Conservation (phyloP, 371 early-diverging fungal genomes). For the Saksenaea oblongispora region DNA sequence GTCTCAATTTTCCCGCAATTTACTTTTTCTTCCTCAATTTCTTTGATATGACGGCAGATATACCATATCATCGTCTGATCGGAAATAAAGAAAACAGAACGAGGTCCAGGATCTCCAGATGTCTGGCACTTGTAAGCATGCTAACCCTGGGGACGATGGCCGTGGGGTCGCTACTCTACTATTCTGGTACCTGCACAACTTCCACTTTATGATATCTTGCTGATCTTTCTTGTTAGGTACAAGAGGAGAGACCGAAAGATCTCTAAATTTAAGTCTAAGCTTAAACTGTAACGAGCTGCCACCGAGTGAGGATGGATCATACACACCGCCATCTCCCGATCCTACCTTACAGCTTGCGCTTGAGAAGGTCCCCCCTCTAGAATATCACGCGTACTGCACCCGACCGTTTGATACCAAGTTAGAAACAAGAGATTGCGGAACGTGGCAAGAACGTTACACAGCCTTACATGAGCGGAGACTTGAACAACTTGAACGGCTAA, state of each 20-base stretch:
- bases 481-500: slow-evolving; percentile 29
- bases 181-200: slow-evolving; percentile 27
- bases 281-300: slow-evolving; percentile 26
- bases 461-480: slow-evolving; percentile 36
- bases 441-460: slow-evolving; percentile 44
- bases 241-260: background rate
- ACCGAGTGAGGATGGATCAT: slow-evolving; percentile 32
- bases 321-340: slow-evolving; percentile 49
- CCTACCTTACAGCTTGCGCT: slow-evolving; percentile 32
- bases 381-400: slow-evolving; percentile 40
- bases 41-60: background rate
- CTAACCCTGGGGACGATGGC: slow-evolving; percentile 41
- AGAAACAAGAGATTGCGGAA: slow-evolving; percentile 41
- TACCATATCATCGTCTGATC: background rate
- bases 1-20: background rate
- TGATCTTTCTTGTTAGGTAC: background rate
- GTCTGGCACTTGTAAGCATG: slow-evolving; percentile 34
- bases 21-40: background rate
- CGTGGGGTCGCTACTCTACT: slow-evolving; percentile 24
- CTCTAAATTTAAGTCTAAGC: slow-evolving; percentile 13
- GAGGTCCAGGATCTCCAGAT: slow-evolving; percentile 41
- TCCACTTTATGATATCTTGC: background rate
- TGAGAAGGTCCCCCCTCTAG: slow-evolving; percentile 23
- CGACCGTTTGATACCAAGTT: slow-evolving; percentile 18
- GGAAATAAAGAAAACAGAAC: background rate